Percentiles rank a stretch among this genome's conserved stretches.
phyloP scores from a whole-genome alignment of 257 asterid species.

The Linaria vulgaris region DNA sequence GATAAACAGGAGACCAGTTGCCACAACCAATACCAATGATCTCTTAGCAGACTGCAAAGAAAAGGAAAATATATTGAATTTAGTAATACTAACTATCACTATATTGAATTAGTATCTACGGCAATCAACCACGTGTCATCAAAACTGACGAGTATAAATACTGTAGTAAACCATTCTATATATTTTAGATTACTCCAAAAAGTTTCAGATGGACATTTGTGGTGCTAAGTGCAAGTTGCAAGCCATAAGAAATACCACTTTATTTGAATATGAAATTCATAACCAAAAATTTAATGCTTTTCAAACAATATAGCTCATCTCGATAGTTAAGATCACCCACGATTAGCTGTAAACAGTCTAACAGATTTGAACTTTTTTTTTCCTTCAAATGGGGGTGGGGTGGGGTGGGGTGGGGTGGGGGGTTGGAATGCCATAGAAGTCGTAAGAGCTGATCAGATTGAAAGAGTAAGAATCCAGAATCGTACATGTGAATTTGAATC shows the following conservation, averaged over 20 bases:
- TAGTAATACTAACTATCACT: slow-evolving; percentile 16
- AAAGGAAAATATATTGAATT: slow-evolving; percentile 20
- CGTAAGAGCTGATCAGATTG: slow-evolving; percentile 16
- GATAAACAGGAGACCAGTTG: slow-evolving; percentile 77
- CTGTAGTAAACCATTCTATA: neutral
- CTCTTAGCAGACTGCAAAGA: slow-evolving; percentile 82
- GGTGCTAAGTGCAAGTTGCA: neutral
- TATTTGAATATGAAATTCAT: slow-evolving; percentile 18
- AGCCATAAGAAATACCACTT: slow-evolving; percentile 8
- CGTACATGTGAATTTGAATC: neutral
- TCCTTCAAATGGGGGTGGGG: too few species aligned
- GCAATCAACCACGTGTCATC: slow-evolving; percentile 7
- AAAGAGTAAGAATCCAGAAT: slow-evolving; percentile 6
- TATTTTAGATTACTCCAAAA: slow-evolving; percentile 9
- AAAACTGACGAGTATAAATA: neutral
- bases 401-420: too few species aligned
- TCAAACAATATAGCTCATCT: slow-evolving; percentile 14
- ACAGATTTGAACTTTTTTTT: too few species aligned
- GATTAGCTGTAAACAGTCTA: too few species aligned
- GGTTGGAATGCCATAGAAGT: slow-evolving; percentile 10
- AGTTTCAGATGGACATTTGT: neutral
- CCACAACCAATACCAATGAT: slow-evolving; percentile 79
- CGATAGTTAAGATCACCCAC: too few species aligned
- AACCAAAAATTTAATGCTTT: slow-evolving; percentile 5
- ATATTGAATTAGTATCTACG: neutral